Conservation (phyloP, 257 asterid genomes). For the Knoxia roxburghii region DNA sequence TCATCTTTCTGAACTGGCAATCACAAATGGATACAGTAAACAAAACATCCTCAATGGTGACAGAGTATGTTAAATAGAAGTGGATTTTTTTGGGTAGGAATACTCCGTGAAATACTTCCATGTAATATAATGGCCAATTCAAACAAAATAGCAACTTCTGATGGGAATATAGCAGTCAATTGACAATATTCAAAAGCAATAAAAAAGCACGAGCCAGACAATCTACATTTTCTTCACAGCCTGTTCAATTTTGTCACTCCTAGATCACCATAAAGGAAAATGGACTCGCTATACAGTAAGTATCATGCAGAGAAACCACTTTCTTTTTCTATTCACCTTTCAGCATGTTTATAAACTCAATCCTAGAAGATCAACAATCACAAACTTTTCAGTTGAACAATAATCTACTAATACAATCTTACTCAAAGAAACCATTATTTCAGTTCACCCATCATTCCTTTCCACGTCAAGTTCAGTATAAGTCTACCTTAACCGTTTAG, state of each 20-base stretch:
- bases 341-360: background rate
- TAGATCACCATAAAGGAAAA: background rate
- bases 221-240: background rate
- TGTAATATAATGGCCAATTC: background rate
- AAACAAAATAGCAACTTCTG: background rate
- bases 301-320: background rate
- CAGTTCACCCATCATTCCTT: background rate
- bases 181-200: background rate
- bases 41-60: constrained; percentile 1
- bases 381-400: background rate
- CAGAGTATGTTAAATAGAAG: background rate
- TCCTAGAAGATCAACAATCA: background rate
- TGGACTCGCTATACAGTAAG: background rate
- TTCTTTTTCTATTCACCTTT: background rate
- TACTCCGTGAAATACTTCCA: background rate
- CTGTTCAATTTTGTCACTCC: background rate
- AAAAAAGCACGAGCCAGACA: background rate
- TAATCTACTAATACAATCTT: background rate
- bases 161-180: background rate
- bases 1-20: background rate
- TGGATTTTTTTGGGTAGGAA: background rate
- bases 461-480: background rate
- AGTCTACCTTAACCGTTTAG: background rate
- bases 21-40: background rate
- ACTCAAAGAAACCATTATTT: background rate